Conservation (phyloP, 306 rosid species). For the Carpinus fangiana region DNA sequence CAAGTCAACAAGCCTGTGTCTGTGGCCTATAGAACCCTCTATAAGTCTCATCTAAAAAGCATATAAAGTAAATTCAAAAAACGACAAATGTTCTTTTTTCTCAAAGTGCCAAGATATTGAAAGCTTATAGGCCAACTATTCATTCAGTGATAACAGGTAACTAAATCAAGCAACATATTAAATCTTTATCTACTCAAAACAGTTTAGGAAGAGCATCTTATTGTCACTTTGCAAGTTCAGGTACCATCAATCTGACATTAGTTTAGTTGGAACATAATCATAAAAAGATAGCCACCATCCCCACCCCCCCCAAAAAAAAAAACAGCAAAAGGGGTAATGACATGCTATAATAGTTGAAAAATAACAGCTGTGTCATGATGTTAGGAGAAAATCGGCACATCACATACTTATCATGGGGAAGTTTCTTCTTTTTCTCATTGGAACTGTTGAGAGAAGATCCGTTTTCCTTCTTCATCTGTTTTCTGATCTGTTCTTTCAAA, state of each 20-base stretch:
- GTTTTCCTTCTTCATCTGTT: constrained; percentile 54
- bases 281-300: background rate
- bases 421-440: constrained; percentile 45
- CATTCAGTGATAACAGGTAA: background rate
- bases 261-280: background rate
- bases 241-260: background rate
- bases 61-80: background rate
- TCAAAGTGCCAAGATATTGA: background rate
- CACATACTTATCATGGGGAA: constrained; percentile 77
- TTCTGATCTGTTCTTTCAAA: constrained; percentile 65
- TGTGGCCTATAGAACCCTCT: background rate
- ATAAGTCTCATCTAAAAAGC: background rate
- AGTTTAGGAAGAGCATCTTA: background rate
- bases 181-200: background rate
- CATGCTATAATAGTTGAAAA: background rate
- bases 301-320: background rate
- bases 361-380: background rate
- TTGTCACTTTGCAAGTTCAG: background rate
- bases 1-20: background rate
- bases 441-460: constrained; percentile 40
- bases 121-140: background rate
- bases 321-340: background rate
- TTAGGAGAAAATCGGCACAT: background rate
- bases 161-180: background rate
- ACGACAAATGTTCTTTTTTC: background rate